These are phyloP conservation scores for Tetrahymena borealis DNA, from an alignment of 73 alveolate species.

Conservation along the genomic window DNA sequence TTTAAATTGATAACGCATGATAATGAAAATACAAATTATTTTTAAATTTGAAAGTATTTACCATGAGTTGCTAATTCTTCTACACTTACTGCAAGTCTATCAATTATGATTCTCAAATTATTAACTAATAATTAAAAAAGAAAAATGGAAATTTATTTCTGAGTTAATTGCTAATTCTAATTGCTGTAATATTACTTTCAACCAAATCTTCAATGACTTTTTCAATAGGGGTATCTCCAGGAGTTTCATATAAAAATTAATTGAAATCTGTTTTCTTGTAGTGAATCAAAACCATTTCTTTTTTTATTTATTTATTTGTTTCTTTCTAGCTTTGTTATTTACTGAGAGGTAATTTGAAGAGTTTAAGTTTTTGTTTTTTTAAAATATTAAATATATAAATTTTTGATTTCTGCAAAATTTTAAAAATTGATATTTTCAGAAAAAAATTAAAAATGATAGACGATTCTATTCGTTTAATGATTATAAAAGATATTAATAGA, in stretches of 20 bases:
- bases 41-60: neutral
- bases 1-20: constrained; percentile 62
- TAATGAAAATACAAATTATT: constrained; percentile 57
- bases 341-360: too few species aligned
- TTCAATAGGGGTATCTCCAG: constrained; percentile 45
- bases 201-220: constrained; percentile 64
- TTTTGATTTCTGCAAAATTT: too few species aligned
- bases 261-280: constrained; percentile 74
- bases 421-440: too few species aligned
- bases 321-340: too few species aligned
- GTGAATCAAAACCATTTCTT: constrained; percentile 88
- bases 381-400: too few species aligned
- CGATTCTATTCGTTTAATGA: too few species aligned
- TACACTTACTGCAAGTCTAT: constrained; percentile 35
- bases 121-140: constrained; percentile 13
- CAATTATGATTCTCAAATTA: constrained; percentile 33
- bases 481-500: too few species aligned
- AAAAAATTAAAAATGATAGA: too few species aligned
- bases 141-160: neutral
- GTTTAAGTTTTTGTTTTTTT: too few species aligned
- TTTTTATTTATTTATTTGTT: too few species aligned
- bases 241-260: constrained; percentile 72
- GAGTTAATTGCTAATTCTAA: neutral
- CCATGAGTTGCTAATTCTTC: constrained; percentile 43
- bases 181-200: constrained; percentile 34